Percentiles rank a stretch among this genome's conserved stretches.
These are phyloP conservation scores for Austroboletus eburneus DNA, from an alignment of 768 basidiomycete genomes.

Conservation along the genomic window DNA sequence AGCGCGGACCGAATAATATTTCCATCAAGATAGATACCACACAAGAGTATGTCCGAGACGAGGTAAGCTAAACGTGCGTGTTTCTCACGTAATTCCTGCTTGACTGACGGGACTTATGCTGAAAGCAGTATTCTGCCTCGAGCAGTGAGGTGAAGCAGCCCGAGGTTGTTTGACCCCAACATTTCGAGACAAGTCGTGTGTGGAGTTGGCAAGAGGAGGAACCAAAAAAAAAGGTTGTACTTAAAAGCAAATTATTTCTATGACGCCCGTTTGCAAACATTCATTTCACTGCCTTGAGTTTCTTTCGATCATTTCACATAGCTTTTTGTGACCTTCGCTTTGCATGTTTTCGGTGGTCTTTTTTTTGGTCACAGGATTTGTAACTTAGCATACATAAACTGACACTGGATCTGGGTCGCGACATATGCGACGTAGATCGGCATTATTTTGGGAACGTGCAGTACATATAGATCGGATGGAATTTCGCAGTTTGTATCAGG, in stretches of 20 bases:
- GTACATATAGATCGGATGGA: too few species aligned
- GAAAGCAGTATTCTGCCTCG: constrained; percentile 19
- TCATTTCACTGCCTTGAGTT: constrained; percentile 1
- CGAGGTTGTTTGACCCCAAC: constrained; percentile 14
- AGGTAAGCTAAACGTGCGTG: constrained; percentile 14
- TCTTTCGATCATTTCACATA: constrained; percentile 1
- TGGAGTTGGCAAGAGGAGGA: too few species aligned
- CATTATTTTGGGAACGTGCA: too few species aligned
- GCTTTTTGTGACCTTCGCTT: not conserved
- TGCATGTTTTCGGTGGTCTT: not conserved
- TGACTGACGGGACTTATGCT: not conserved
- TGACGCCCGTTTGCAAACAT: not conserved
- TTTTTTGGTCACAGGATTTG: constrained; percentile 11
- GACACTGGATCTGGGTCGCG: constrained; percentile 11
- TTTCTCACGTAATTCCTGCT: not conserved
- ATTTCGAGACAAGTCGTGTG: too few species aligned
- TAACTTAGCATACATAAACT: constrained; percentile 11
- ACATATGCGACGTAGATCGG: too few species aligned
- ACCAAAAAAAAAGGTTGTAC: constrained; percentile 3
- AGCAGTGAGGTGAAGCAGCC: constrained; percentile 17
- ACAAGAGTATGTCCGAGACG: constrained; percentile 49
- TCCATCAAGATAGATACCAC: constrained; percentile 68
- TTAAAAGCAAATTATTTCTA: not conserved
- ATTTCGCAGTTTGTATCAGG: not conserved
- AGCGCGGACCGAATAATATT: constrained; percentile 44